phyloP scores from a whole-genome alignment of 192 early-diverging fungal species.

The Lobosporangium transversale region DNA sequence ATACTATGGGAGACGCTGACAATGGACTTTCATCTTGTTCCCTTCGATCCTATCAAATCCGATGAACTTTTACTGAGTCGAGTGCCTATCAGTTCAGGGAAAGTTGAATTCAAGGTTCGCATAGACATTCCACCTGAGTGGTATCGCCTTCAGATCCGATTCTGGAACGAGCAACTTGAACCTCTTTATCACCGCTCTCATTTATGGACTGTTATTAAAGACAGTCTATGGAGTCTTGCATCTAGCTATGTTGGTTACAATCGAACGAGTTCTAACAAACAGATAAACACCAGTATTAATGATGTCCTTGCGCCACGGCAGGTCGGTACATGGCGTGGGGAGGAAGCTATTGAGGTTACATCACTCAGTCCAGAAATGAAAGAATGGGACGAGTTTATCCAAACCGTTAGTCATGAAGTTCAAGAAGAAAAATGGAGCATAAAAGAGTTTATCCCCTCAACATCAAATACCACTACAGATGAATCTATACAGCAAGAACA shows the following conservation, averaged over 20 bases:
- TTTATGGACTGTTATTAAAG: too few species aligned
- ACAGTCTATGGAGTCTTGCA: too few species aligned
- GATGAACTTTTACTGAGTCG: constrained; percentile 25
- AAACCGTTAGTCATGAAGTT: constrained; percentile 6
- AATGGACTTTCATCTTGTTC: constrained; percentile 34
- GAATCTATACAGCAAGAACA: too few species aligned
- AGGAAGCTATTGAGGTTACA: constrained; percentile 36
- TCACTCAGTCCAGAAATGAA: background rate
- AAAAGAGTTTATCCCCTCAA: background rate
- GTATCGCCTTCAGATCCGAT: constrained; percentile 35
- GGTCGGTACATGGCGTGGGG: constrained; percentile 27
- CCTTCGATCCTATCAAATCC: constrained; percentile 17
- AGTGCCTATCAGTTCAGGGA: background rate
- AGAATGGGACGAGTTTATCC: constrained; percentile 37
- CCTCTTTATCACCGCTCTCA: too few species aligned
- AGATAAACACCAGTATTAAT: background rate
- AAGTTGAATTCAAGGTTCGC: constrained; percentile 9
- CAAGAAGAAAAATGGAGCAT: constrained; percentile 9
- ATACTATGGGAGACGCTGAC: too few species aligned
- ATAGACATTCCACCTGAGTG: constrained; percentile 23
- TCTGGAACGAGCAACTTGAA: constrained; percentile 48
- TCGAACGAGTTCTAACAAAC: background rate
- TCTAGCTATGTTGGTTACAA: background rate
- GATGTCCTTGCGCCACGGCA: background rate
- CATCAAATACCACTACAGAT: background rate